A percentile compares a stretch with the other conserved stretches of the same genome.
phyloP scores from a whole-genome alignment of 148 eudicot genomes.

The Heliamphora exappendiculata region DNA sequence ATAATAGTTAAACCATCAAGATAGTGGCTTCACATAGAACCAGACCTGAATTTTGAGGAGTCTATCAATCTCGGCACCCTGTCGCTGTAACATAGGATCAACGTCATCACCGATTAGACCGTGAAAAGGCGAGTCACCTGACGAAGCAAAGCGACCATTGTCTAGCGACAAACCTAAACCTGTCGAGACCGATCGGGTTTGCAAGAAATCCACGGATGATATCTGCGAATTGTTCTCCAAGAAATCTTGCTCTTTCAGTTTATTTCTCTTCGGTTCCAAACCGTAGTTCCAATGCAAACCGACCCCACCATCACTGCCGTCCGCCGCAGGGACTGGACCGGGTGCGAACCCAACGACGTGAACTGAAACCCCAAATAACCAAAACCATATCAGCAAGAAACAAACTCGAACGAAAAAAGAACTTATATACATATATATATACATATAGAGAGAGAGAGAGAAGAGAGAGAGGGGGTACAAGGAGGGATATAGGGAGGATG shows the following conservation, averaged over 20 bases:
- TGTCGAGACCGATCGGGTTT: slow-evolving; percentile 51
- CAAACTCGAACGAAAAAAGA: background rate
- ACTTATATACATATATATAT: background rate
- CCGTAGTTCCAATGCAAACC: slow-evolving; percentile 44
- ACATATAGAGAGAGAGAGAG: background rate
- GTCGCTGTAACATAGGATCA: slow-evolving; percentile 46
- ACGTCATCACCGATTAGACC: slow-evolving; percentile 42
- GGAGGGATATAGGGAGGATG: slow-evolving; percentile 58
- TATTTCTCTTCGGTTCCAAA: slow-evolving; percentile 30
- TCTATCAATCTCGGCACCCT: slow-evolving; percentile 58
- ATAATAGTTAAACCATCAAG: background rate
- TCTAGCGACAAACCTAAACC: slow-evolving; percentile 55
- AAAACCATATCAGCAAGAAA: slow-evolving; percentile 4
- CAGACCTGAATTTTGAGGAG: slow-evolving; percentile 54
- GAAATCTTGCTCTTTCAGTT: slow-evolving; percentile 49
- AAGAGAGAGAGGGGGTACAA: slow-evolving; percentile 24
- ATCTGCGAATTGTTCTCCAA: slow-evolving; percentile 53
- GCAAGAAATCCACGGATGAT: slow-evolving; percentile 49
- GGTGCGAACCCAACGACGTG: slow-evolving; percentile 61
- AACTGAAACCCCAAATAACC: slow-evolving; percentile 30
- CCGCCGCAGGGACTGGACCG: slow-evolving; percentile 24
- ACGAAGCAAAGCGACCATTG: slow-evolving; percentile 39
- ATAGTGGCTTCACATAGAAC: background rate
- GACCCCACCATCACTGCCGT: slow-evolving; percentile 26
- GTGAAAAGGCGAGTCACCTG: slow-evolving; percentile 41